Percentiles rank a stretch among this genome's conserved stretches.
These are phyloP conservation scores for Batrachochytrium dendrobatidis DNA, from an alignment of 371 early-diverging fungal species.

Conservation along the genomic window DNA sequence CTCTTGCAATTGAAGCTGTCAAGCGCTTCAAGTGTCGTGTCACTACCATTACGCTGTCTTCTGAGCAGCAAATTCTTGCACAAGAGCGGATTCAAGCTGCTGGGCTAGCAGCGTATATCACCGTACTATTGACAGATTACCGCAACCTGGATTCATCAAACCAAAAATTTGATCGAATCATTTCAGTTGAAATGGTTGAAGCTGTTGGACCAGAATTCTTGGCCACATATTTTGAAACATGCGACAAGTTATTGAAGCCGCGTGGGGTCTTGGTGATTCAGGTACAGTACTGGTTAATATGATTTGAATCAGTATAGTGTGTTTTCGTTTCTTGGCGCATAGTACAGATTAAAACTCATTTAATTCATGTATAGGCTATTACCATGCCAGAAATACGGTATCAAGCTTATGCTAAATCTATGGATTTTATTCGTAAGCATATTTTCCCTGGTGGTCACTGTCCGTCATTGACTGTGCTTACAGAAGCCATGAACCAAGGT, in stretches of 20 bases:
- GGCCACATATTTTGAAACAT: constrained; percentile 48
- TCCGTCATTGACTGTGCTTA: constrained; percentile 52
- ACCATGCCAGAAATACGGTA: constrained; percentile 61
- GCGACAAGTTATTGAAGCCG: constrained; percentile 46
- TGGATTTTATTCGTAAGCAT: constrained; percentile 64
- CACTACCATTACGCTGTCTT: constrained; percentile 54
- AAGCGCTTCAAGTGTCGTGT: constrained; percentile 44
- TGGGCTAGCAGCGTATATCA: constrained; percentile 41
- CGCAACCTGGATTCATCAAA: constrained; percentile 39
- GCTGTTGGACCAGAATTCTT: constrained; percentile 62
- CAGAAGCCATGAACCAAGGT: constrained; percentile 43
- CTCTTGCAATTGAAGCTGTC: constrained; percentile 52
- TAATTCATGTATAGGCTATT: too few species aligned
- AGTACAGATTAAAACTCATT: constrained; percentile 11
- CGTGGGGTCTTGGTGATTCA: constrained; percentile 45
- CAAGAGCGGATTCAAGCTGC: constrained; percentile 49
- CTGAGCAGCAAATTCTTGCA: constrained; percentile 55
- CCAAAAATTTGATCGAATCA: constrained; percentile 55
- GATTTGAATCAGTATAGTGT: too few species aligned
- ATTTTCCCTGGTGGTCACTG: constrained; percentile 68
- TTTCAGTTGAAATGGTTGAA: constrained; percentile 67
- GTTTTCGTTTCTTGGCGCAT: too few species aligned
- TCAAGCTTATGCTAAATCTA: constrained; percentile 39
- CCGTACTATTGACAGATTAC: constrained; percentile 56
- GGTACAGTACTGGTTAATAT: too few species aligned